Conservation (phyloP, 2,329 filamentous ascomycete species). For the Stylonectria norvegica region DNA sequence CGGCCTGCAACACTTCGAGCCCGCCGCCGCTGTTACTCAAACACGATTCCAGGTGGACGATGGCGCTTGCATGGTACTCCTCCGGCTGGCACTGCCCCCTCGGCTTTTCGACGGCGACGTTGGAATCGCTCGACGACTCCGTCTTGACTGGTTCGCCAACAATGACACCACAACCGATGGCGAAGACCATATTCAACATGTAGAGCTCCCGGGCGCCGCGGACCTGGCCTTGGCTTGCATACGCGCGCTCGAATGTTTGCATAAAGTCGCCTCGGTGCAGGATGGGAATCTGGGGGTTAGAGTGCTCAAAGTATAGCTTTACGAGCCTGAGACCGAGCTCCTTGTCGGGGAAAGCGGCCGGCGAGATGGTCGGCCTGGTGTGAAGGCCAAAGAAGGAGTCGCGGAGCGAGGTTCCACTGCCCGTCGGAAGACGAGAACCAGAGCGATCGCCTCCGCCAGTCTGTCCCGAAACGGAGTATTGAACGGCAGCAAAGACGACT, state of each 20-base stretch:
- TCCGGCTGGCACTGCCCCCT: constrained; percentile 69
- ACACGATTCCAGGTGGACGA: constrained; percentile 85
- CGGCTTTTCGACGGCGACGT: constrained; percentile 29
- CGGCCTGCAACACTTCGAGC: constrained; percentile 89
- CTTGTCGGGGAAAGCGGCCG: constrained; percentile 77
- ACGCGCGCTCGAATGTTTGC: constrained; percentile 80
- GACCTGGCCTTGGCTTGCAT: constrained; percentile 62
- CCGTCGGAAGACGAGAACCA: constrained; percentile 21
- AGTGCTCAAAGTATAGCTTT: constrained; percentile 88
- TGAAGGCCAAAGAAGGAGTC: constrained; percentile 98
- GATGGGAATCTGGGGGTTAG: constrained; percentile 93
- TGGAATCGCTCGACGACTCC: constrained; percentile 35
- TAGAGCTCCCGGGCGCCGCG: constrained; percentile 82
- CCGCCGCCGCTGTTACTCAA: constrained; percentile 83
- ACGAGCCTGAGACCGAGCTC: constrained; percentile 71
- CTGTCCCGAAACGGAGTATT: constrained; percentile 61
- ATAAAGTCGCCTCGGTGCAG: constrained; percentile 87
- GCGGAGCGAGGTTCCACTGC: constrained; percentile 73
- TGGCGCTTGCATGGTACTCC: constrained; percentile 93
- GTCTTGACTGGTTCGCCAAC: constrained; percentile 61
- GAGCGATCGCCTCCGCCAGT: constrained; percentile 43
- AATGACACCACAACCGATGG: constrained; percentile 91
- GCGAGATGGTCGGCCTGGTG: constrained; percentile 81
- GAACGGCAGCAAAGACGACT: constrained; percentile 91
- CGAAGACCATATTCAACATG: constrained; percentile 94